Base-by-base conservation (phyloP, 2,329 filamentous ascomycete genomes). In the Colletotrichum sp. region DNA sequence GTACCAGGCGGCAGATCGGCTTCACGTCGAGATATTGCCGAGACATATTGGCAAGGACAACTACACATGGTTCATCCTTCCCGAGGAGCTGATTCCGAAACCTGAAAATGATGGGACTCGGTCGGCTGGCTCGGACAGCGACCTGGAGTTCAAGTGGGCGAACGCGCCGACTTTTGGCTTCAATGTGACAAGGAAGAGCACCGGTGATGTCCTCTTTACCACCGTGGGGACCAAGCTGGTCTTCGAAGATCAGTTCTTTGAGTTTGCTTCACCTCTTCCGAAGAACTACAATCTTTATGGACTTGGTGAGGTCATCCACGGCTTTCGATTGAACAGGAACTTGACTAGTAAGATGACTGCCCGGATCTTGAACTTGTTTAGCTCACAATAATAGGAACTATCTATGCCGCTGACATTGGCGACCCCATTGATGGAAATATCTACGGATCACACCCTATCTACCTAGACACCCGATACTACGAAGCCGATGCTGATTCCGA, bases 401-500 rank as follows among this genome's bases (percentile, higher is more conserved):
- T 88, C 69, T 95, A 91, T 78, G 91, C 92, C 34, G 92, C 93
- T 19, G 94, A 96, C 83, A 89, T 89, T 34, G 93, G 90, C 9
- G 93, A 94, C 80, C 89, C 90, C 8, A 90, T 92, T 52, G 92
- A 92, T 55, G 83, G 87, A 15, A 96, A 96, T 79, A 87, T 96
- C 8, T 97, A 97, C 80, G 94, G 95, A 8, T 90, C 88, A 55
- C 95, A 97, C 79, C 93, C 95, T 0, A 92, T 96, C 80, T 97
- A 96, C 81, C 86, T 96, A 6, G 95, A 96, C 78, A 96, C 94
- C 2, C 89, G 94, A 73, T 96, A 96, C 84, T 95, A 92, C 79
- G 88, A 93, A 77, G 85, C 89, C 13, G 86, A 90, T 65, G 76
- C 83, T 2, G 82, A 85, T 2, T 86, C 87, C 6, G 89, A 89